Evolutionary conservation across 805 yeast species (phyloP).

Genomic region (Tetrapisispora fleetii): DNA sequence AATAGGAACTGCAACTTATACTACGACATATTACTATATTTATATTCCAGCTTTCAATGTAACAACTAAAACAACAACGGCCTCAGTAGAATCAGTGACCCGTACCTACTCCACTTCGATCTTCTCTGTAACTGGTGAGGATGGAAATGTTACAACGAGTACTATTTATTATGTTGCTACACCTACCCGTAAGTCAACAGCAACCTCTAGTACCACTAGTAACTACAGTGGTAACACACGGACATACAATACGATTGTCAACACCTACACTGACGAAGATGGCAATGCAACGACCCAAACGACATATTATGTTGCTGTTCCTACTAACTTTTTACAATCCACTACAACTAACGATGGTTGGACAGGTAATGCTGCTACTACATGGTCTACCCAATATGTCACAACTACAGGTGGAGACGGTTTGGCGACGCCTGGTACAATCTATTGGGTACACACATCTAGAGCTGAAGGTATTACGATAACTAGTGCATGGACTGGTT

Average conservation of each 20-base stretch:
- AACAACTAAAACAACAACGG: background rate
- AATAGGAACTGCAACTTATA: background rate
- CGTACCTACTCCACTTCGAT: background rate
- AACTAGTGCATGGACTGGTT: background rate
- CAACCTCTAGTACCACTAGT: background rate
- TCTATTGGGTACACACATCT: background rate
- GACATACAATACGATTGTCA: slow-evolving; percentile 4
- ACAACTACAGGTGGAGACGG: background rate
- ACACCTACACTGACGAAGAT: slow-evolving; percentile 7
- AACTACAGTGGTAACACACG: background rate
- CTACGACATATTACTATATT: background rate
- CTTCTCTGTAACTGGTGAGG: background rate
- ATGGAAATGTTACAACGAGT: background rate
- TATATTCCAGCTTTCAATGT: background rate
- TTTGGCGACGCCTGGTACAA: background rate
- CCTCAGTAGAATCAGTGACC: background rate
- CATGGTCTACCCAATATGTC: background rate
- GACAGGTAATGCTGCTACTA: no score
- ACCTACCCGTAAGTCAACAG: background rate
- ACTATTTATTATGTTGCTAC: background rate
- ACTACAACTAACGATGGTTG: background rate
- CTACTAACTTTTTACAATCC: background rate
- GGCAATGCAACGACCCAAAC: background rate
- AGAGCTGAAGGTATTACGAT: background rate
- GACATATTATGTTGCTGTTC: background rate